These are phyloP conservation scores for Chloris gayana DNA, from an alignment of 176 grass and related monocot species.

Conservation along the genomic window DNA sequence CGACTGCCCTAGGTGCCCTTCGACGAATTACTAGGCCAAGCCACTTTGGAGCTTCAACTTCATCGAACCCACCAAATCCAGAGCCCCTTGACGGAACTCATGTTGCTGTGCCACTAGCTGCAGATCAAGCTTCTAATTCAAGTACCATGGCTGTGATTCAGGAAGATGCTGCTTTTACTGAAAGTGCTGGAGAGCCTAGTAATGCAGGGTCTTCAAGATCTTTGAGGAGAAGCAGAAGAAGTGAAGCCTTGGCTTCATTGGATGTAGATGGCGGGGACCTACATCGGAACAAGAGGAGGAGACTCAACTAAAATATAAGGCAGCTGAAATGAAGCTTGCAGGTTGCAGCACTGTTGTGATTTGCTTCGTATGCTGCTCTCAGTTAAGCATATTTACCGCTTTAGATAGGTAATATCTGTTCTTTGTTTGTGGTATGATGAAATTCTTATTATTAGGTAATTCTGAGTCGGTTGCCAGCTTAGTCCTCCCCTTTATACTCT, in stretches of 20 bases:
- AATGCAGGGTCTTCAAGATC: conserved; percentile 84
- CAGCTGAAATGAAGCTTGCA: conserved; percentile 49
- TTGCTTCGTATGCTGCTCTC: conserved; percentile 15
- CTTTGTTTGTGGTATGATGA: conserved; percentile 39
- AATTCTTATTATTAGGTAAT: conserved; percentile 39
- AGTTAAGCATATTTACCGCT: conserved; percentile 38
- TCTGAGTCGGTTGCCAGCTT: conserved; percentile 36
- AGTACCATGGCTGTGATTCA: conserved; percentile 99
- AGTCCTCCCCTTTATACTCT: conserved; percentile 34
- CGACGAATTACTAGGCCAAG: conserved; percentile 66
- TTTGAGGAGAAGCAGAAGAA: conserved; percentile 78
- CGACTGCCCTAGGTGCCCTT: conserved; percentile 64
- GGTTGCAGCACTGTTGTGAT: conserved; percentile 22
- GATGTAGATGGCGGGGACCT: conserved; percentile 83
- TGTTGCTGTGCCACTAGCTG: conserved; percentile 46
- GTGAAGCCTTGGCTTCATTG: conserved; percentile 56
- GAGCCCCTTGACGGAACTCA: conserved; percentile 46
- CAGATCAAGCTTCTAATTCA: conserved; percentile 90
- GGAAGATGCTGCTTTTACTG: conserved; percentile 68
- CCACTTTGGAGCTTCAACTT: conserved; percentile 67
- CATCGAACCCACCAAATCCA: conserved; percentile 54
- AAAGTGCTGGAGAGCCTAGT: conserved; percentile 51
- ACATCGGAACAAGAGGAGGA: conserved; percentile 77
- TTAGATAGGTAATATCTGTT: conserved; percentile 36
- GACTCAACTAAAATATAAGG: conserved; percentile 70